Conservation (phyloP, 768 basidiomycete species). For the Floccularia luteovirens region DNA sequence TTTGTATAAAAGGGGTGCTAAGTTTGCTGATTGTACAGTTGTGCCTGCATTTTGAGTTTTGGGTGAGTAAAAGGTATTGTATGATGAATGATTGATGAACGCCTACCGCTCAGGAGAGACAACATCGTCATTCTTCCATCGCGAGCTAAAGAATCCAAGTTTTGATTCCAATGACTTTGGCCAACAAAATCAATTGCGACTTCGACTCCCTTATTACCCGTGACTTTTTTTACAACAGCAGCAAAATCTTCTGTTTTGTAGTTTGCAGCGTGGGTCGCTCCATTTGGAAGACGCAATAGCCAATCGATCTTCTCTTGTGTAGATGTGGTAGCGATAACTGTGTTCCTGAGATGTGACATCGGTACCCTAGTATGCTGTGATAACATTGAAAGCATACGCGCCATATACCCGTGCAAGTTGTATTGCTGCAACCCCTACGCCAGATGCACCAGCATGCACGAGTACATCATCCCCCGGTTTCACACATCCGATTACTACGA, state of each 20-base stretch:
- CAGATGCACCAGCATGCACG: constrained; percentile 87
- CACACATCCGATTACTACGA: constrained; percentile 60
- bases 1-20: constrained; percentile 71
- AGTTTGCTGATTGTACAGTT: constrained; percentile 41
- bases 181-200: constrained; percentile 85
- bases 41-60: constrained; percentile 30
- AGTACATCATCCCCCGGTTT: constrained; percentile 69
- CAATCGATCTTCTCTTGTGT: constrained; percentile 76
- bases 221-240: constrained; percentile 60
- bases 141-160: constrained; percentile 58
- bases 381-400: constrained; percentile 46
- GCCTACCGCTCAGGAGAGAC: constrained; percentile 55
- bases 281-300: constrained; percentile 57
- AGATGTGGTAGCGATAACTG: constrained; percentile 83
- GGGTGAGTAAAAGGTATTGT: constrained; percentile 5
- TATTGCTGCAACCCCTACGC: constrained; percentile 83
- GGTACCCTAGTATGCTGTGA: constrained; percentile 5
- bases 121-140: constrained; percentile 75
- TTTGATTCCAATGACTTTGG: constrained; percentile 64
- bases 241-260: constrained; percentile 84
- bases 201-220: constrained; percentile 66
- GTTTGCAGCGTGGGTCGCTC: constrained; percentile 73
- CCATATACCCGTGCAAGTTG: constrained; percentile 73
- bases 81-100: constrained; percentile 2
- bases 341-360: constrained; percentile 28